Evolutionary conservation across 768 basidiomycete species (phyloP).

Genomic region (Xerocomellus dryophilus): DNA sequence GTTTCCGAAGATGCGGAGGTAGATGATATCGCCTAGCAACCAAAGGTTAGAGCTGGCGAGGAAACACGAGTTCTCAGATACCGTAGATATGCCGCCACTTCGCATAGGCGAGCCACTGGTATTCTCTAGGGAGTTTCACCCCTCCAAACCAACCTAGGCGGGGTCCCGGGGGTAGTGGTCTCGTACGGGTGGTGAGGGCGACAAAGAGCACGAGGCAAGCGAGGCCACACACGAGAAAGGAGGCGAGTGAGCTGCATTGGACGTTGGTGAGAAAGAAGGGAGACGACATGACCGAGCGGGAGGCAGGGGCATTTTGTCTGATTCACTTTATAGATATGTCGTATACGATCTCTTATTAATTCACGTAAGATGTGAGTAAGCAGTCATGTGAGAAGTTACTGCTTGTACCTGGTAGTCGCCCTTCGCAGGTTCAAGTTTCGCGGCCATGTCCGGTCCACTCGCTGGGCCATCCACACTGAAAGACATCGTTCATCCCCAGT

Average conservation of each 20-base stretch:
- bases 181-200: constrained; percentile 1
- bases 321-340: background rate
- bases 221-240: constrained; percentile 6
- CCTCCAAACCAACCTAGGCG: constrained; percentile 37
- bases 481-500: constrained; percentile 83
- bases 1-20: constrained; percentile 43
- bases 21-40: constrained; percentile 44
- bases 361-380: too few relatives aligned
- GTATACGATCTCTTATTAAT: background rate
- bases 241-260: background rate
- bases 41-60: background rate
- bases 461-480: constrained; percentile 55
- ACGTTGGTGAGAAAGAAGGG: background rate
- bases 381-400: too few relatives aligned
- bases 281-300: background rate
- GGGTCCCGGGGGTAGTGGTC: constrained; percentile 41
- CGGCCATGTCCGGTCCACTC: constrained; percentile 43
- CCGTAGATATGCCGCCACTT: constrained; percentile 45
- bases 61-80: constrained; percentile 9
- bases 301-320: background rate
- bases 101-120: constrained; percentile 48
- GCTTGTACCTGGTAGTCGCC: background rate
- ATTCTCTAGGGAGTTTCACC: constrained; percentile 32
- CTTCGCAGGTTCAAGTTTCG: background rate
- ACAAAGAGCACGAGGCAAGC: constrained; percentile 13